Evolutionary conservation across 805 yeast species (phyloP), one percentile per base, ranked within the genome.

Genomic region (Hyphopichia homilentoma): DNA sequence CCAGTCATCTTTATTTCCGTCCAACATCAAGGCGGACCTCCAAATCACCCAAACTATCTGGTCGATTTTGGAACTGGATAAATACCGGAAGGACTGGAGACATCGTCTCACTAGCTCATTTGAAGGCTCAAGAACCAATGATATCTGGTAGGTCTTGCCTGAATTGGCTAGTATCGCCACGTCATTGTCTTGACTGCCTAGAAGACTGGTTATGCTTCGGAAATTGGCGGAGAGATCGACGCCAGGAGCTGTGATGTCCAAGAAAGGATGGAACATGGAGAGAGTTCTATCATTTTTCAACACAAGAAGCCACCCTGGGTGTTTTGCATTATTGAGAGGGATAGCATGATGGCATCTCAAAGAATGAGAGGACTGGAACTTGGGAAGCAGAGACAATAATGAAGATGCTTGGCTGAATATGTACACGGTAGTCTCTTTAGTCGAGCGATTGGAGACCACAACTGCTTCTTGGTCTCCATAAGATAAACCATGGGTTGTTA

Each of bases 1-100:
- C 87, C 88, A 81, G 20, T 81, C 86, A 41, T 68, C 62, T 24
- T 49, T 54, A 15, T 50, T 40, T 3, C 59, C 61, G 14, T 62
- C 67, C 7, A 74, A 37, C 31, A 70, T 57, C 14, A 68, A 50
- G 1, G 83, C 75, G 1, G 78, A 52, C 28, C 81, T 64, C 87
- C 88, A 83, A 3, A 72, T 61, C 30, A 78, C 54, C 76, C 81
- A 70, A n/a, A 81, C 58, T 21, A 68, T 69, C 44, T 77, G 80
- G 43, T 67, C 69, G 3, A 77, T 65, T 35, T 70, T 70, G 2
- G 81, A 61, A n/a, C 81, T 83, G 4, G 79, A 68, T 13, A 81
- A 48, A 39, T 71, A 70, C 34, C 65, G 68, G 41, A 82, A 64
- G 2, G 75, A 61, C 11, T 60, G 52, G n/a, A 82, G 57, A 27